Conservation (phyloP, 805 yeast genomes). For the Candida koratica region DNA sequence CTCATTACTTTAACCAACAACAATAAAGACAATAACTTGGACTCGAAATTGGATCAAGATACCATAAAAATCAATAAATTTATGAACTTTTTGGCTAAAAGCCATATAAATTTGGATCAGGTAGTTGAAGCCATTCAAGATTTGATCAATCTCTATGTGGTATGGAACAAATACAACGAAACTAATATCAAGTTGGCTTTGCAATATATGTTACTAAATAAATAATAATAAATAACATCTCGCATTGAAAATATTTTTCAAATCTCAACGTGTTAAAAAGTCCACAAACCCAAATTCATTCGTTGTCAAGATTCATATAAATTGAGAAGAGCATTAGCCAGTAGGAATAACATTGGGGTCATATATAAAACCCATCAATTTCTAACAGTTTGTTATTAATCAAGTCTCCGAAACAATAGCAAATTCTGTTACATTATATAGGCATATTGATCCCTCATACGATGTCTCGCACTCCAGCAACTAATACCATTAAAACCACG, state of each 20-base stretch:
- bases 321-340: no score
- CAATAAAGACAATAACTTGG: not conserved
- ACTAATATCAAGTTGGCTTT: slow-evolving; percentile 47
- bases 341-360: not conserved
- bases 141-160: slow-evolving; percentile 71
- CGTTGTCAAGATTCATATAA: not conserved
- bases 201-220: slow-evolving; percentile 37
- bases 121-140: slow-evolving; percentile 84
- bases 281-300: slow-evolving; percentile 5
- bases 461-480: not conserved
- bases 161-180: slow-evolving; percentile 86
- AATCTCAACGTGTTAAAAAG: slow-evolving; percentile 5
- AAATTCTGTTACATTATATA: no score
- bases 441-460: slow-evolving; percentile 1
- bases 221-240: slow-evolving; percentile 13
- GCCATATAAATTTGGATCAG: slow-evolving; percentile 73
- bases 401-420: no score
- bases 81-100: slow-evolving; percentile 64
- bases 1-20: slow-evolving; percentile 1
- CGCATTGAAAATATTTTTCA: slow-evolving; percentile 6
- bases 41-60: slow-evolving; percentile 30
- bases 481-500: not conserved
- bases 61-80: slow-evolving; percentile 50
- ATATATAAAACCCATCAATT: no score
- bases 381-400: no score